phyloP scores from a whole-genome alignment of 345 rosid genomes.

The Linum usitatissimum region DNA sequence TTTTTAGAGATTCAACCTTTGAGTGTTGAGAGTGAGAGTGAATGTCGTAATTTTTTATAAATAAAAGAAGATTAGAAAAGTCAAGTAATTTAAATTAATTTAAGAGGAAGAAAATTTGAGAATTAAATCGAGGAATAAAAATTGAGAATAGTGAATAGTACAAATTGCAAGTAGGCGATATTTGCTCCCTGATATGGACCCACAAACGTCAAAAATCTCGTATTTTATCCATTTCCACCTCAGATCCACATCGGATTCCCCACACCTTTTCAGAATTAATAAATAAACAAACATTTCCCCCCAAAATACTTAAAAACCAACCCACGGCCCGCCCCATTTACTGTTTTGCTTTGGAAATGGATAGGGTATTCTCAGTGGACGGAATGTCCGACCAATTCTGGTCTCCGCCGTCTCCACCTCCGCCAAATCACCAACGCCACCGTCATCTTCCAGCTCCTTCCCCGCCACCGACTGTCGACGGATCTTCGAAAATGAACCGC shows the following conservation, averaged over 20 bases:
- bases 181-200: background rate
- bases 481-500: constrained; percentile 14
- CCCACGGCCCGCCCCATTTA: background rate
- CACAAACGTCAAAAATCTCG: background rate
- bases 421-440: background rate
- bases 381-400: constrained; percentile 14
- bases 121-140: too few species aligned
- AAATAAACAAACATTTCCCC: background rate
- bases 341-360: constrained; percentile 7
- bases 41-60: too few species aligned
- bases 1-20: too few species aligned
- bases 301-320: background rate
- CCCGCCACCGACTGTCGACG: background rate
- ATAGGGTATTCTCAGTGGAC: constrained; percentile 14
- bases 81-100: too few species aligned
- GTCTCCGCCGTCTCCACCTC: constrained; percentile 6
- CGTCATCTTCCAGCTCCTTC: background rate
- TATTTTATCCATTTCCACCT: constrained; percentile 19
- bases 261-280: background rate
- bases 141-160: too few species aligned
- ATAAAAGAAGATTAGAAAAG: too few species aligned
- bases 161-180: background rate
- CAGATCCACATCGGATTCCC: constrained; percentile 17
- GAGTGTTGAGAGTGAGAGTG: too few species aligned
- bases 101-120: too few species aligned